phyloP scores from a whole-genome alignment of 257 asterid genomes.

The Solanum gandarillasii region DNA sequence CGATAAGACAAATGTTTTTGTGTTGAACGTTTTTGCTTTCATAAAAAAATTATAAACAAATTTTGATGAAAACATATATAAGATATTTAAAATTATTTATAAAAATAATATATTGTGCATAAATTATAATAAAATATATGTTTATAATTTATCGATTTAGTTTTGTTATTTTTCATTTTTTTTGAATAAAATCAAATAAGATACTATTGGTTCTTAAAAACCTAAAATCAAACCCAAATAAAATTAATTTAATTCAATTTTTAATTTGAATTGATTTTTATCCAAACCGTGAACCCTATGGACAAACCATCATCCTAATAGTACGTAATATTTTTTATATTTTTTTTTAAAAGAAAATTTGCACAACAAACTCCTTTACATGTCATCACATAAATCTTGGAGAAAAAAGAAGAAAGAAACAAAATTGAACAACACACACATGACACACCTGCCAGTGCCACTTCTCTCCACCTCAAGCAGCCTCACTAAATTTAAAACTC shows the following conservation, averaged over 20 bases:
- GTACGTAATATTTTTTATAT: neutral
- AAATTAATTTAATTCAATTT: too few species aligned
- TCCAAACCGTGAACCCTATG: accelerated
- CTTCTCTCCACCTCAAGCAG: neutral
- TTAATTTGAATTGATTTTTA: too few species aligned
- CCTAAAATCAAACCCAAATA: neutral
- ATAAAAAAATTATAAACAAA: too few species aligned
- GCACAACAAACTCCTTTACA: neutral
- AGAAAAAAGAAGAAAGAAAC: neutral
- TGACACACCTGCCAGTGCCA: neutral
- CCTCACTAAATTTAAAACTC: neutral
- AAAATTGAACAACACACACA: neutral
- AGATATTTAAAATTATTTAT: too few species aligned
- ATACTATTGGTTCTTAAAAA: too few species aligned
- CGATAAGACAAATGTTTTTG: neutral
- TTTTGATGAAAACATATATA: neutral
- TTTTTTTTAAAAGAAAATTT: too few species aligned
- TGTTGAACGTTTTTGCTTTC: neutral
- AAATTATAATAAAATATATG: too few species aligned
- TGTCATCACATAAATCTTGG: neutral
- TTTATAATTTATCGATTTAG: too few species aligned
- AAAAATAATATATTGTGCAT: neutral
- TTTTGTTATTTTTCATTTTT: too few species aligned
- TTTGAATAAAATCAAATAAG: too few species aligned
- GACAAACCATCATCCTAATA: too few species aligned